Evolutionary conservation across 2,329 filamentous ascomycete genomes (phyloP), one percentile per base, ranked within the genome.

Genomic region (Botrytis squamosa): DNA sequence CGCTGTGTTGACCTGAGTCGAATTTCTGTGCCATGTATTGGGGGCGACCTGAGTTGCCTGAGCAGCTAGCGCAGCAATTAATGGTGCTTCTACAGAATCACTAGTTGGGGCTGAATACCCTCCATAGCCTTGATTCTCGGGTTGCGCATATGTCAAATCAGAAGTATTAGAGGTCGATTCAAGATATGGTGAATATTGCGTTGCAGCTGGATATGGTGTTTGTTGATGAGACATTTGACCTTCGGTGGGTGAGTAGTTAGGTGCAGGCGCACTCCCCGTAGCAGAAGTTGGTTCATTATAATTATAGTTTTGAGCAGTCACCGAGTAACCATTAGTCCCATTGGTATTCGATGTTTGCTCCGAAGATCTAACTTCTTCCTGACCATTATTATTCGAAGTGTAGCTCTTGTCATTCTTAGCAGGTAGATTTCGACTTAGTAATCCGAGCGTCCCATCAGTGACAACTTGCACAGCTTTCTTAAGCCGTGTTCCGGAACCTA

Each of bases 401-500:
- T 62, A n/a, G 82, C 79, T 46, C 79, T 52, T 69, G n/a, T 83
- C 67, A 82, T 83, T 75, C 82, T 84, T 62, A 81, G 81, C 59
- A 84, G 81, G 77, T 81, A 84, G 64, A 38, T 77, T 77, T 33
- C 83, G 83, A 72, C 82, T 84, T 72, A 89, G 83, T 36, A 84
- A 83, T n/a, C 78, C 80, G 4, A 88, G 79, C 3, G 85, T 85
- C 44, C 84, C 82, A 67, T 86, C 84, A 12, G 87, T 83, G 38
- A 89, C 86, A 25, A 81, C 80, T 29, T 83, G 81, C n/a, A 88
- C 83, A 2, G 85, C 84, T 59, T 84, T 82, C 73, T 84, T 84
- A 18, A 89, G 81, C 29, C 83, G 83, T 59, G 83, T 81, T 14
- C 85, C 86, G 42, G 86, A 85, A 40, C 84, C 85, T 86, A 70